These are phyloP conservation scores for Cnidoscolus chayamansa DNA, from an alignment of 441 rosid genomes.

Conservation along the genomic window DNA sequence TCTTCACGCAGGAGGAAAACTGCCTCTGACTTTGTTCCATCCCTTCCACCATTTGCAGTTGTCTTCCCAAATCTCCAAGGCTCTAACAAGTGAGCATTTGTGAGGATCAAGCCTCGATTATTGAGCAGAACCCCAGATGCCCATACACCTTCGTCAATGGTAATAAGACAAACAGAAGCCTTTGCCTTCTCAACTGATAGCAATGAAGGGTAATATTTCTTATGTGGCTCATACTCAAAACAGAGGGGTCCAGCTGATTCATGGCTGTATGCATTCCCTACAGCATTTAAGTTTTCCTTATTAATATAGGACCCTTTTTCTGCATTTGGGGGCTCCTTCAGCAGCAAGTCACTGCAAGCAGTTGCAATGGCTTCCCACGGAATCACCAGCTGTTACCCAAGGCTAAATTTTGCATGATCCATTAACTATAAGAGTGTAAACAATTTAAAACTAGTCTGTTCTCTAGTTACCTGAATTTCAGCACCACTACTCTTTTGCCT, in stretches of 20 bases:
- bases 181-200: slow-evolving; percentile 53
- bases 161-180: slow-evolving; percentile 79
- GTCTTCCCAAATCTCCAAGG: slow-evolving; percentile 95
- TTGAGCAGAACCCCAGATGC: slow-evolving; percentile 91
- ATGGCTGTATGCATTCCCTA: slow-evolving; percentile 35
- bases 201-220: slow-evolving; percentile 25
- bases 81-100: slow-evolving; percentile 93
- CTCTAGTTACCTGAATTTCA: slow-evolving; percentile 80
- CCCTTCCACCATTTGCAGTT: slow-evolving; percentile 39
- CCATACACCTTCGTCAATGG: slow-evolving; percentile 75
- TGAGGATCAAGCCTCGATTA: slow-evolving; percentile 72
- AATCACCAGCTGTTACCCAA: slow-evolving; percentile 97
- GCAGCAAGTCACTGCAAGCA: slow-evolving; percentile 80
- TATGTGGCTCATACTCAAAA: slow-evolving; percentile 22
- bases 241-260: slow-evolving; percentile 27
- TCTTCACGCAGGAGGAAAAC: slow-evolving; percentile 31
- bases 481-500: slow-evolving; percentile 75
- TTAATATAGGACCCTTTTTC: slow-evolving; percentile 41
- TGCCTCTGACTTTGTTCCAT: slow-evolving; percentile 22
- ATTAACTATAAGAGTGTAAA: slow-evolving; percentile 38
- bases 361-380: slow-evolving; percentile 96
- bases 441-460: slow-evolving; percentile 20
- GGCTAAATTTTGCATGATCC: slow-evolving; percentile 72
- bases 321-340: slow-evolving; percentile 54
- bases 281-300: slow-evolving; percentile 44